These are phyloP conservation scores for Cenococcum geophilum DNA, from an alignment of 495 filamentous ascomycete genomes.

Conservation along the genomic window DNA sequence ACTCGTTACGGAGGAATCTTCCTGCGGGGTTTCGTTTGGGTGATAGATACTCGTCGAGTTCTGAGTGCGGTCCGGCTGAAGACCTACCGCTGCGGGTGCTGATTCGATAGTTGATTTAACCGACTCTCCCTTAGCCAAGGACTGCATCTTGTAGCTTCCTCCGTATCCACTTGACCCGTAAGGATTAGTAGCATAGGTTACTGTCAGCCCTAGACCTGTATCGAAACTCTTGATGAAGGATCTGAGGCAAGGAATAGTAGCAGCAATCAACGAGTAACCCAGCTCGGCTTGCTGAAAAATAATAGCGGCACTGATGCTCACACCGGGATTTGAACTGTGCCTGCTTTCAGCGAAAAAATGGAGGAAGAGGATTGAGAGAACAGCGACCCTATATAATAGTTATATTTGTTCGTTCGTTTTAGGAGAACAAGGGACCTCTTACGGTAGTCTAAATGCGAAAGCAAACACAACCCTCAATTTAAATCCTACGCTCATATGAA, in stretches of 20 bases:
- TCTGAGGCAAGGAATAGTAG: conserved; percentile 20
- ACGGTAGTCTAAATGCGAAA: conserved; percentile 21
- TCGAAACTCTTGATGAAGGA: conserved; percentile 26
- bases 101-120: background rate
- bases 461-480: conserved; percentile 18
- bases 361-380: conserved; percentile 11
- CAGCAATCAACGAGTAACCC: conserved; percentile 17
- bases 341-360: no score
- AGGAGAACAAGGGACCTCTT: background rate
- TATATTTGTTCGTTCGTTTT: background rate
- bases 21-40: conserved; percentile 2
- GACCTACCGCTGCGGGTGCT: background rate
- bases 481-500: conserved; percentile 20
- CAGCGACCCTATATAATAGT: conserved; percentile 6
- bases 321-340: conserved; percentile 7
- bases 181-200: background rate
- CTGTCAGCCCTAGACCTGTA: conserved; percentile 12
- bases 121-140: background rate
- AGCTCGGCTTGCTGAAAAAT: conserved; percentile 22
- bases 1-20: conserved; percentile 8
- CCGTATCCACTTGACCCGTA: background rate
- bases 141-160: conserved; percentile 4
- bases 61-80: background rate
- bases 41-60: conserved; percentile 8
- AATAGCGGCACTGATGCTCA: background rate